These are phyloP conservation scores for Pythium dissotocum DNA, from an alignment of 352 stramenopile genomes.

Conservation along the genomic window DNA sequence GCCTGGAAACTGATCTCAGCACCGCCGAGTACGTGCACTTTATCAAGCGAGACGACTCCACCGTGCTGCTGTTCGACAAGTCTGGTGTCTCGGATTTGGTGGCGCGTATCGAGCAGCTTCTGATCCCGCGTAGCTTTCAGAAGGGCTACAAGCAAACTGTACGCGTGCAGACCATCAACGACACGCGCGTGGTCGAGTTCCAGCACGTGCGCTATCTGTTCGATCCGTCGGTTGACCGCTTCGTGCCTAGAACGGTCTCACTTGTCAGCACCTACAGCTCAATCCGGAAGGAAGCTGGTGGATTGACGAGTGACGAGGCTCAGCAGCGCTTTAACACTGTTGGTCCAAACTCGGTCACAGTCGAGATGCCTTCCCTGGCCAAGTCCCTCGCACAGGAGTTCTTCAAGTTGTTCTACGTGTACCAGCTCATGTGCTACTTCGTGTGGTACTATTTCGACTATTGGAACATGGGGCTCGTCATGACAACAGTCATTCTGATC, in stretches of 20 bases:
- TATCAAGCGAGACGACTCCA: conserved; percentile 55
- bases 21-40: conserved; percentile 55
- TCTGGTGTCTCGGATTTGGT: conserved; percentile 61
- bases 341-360: conserved; percentile 59
- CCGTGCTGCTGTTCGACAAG: conserved; percentile 59
- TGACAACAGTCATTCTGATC: conserved; percentile 52
- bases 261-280: conserved; percentile 45
- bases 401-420: conserved; percentile 78
- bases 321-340: conserved; percentile 38
- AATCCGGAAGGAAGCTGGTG: conserved; percentile 49
- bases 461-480: conserved; percentile 56
- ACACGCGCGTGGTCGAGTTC: conserved; percentile 28
- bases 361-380: conserved; percentile 57
- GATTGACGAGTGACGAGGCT: conserved; percentile 43
- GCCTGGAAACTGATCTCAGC: conserved; percentile 36
- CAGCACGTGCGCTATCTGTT: conserved; percentile 35
- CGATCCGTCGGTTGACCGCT: conserved; percentile 16
- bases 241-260: conserved; percentile 34
- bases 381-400: conserved; percentile 64
- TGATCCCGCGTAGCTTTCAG: conserved; percentile 3
- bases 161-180: conserved; percentile 32
- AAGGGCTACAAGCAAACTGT: conserved; percentile 60
- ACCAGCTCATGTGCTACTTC: conserved; percentile 88
- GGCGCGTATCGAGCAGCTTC: conserved; percentile 34
- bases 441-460: conserved; percentile 79